Base-by-base conservation (phyloP, 2,329 filamentous ascomycete genomes). In the Apiospora malaysiana region DNA sequence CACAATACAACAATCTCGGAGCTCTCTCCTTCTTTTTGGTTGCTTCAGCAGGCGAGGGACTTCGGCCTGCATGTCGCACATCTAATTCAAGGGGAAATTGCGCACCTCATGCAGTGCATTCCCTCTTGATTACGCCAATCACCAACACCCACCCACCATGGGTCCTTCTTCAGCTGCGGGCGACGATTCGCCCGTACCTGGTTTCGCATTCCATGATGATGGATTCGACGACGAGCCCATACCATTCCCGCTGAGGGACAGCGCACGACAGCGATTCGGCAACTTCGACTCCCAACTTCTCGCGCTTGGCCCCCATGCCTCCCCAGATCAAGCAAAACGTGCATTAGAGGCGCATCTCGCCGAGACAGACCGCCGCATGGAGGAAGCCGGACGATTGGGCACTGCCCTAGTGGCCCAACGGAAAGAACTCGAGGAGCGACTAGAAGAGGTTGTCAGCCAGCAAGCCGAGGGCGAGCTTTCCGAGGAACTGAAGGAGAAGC, bases 261-360 rank as follows among this genome's bases (percentile, higher is more conserved):
- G 84, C 37, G 80, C 80, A 43, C 85, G 86, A 73, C 89, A 95
- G 74, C 91, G 94, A 75, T 96, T 93, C 81, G 94, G 94, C 70
- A 89, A 90, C 74, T 97, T 97, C 79, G 94, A 97, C 81, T 89
- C 90, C 67, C 91, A 95, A 68, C 84, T 93, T 40, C 95, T 97
- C 80, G 91, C 91, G 47, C 85, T 95, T 27, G 93, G 93, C 75
- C 89, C 94, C n/a, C 85, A 83, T 70, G 84, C 93, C 40, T 97
- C 95, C 0, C 94, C 95, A 12, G 90, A 91, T 70, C 94, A 98
- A 79, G 94, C 94, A 51, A 97, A 93, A 82, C 92, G 93, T 75
- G 94, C 94, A 63, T 86, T 99, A 63, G 92, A 97, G 81, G 94
- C 95, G 68, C 96, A 98, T 82, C 87, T 99, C 66, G 91, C 93